phyloP scores from a whole-genome alignment of 2,329 filamentous ascomycete genomes.

The Xylariaceae sp. region DNA sequence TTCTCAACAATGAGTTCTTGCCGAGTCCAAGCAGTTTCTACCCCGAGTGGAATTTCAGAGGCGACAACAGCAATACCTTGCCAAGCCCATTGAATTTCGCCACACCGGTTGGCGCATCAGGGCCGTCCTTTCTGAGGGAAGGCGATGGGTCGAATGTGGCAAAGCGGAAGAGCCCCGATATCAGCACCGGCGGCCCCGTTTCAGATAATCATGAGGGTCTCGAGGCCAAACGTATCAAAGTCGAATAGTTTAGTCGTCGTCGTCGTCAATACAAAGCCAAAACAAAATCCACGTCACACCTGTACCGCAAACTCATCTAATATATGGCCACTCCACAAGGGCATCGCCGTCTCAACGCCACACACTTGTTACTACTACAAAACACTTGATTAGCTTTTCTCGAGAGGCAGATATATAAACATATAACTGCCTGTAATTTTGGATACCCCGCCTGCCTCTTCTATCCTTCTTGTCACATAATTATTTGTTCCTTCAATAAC shows the following conservation, averaged over 20 bases:
- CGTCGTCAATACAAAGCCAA: neutral
- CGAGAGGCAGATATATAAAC: slow-evolving; percentile 2
- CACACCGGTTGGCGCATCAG: slow-evolving; percentile 63
- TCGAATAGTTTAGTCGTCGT: slow-evolving; percentile 28
- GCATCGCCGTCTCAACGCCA: neutral
- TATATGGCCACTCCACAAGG: neutral
- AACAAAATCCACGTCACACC: neutral
- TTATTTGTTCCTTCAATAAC: slow-evolving; percentile 17
- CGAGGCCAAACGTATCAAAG: slow-evolving; percentile 50
- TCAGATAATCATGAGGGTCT: slow-evolving; percentile 40
- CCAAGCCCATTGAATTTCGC: slow-evolving; percentile 91
- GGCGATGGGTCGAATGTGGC: slow-evolving; percentile 37
- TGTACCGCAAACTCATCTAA: slow-evolving; percentile 1
- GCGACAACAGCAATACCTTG: slow-evolving; percentile 73
- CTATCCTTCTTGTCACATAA: slow-evolving; percentile 20
- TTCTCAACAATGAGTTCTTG: slow-evolving; percentile 79
- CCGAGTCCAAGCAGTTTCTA: slow-evolving; percentile 92
- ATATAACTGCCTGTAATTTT: slow-evolving; percentile 2
- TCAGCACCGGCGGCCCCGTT: slow-evolving; percentile 35
- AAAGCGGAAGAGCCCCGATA: slow-evolving; percentile 56
- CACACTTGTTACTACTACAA: slow-evolving; percentile 22
- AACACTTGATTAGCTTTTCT: slow-evolving; percentile 11
- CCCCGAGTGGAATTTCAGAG: slow-evolving; percentile 76
- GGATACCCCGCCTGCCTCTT: slow-evolving; percentile 20
- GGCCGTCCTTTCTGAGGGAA: slow-evolving; percentile 58